phyloP scores from a whole-genome alignment of 2,329 filamentous ascomycete species.

The Curvularia spicifera region DNA sequence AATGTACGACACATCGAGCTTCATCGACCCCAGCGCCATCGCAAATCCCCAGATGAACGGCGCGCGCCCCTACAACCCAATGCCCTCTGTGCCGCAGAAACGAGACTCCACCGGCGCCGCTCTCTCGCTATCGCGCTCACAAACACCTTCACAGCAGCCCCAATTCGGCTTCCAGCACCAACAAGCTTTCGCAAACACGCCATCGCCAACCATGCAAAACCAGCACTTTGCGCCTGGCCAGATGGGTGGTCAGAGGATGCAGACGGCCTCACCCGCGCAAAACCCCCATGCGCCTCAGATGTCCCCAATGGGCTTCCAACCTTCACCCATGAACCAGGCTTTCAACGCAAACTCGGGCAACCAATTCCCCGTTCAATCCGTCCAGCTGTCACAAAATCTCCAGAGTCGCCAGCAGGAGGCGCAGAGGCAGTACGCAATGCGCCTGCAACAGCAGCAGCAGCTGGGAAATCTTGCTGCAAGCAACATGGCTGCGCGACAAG shows the following conservation, averaged over 20 bases:
- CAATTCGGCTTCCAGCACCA: constrained; percentile 69
- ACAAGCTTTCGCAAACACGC: constrained; percentile 81
- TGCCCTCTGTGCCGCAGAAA: constrained; percentile 92
- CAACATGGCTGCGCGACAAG: constrained; percentile 49
- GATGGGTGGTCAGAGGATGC: constrained; percentile 68
- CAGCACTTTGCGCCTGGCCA: constrained; percentile 69
- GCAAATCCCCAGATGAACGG: constrained; percentile 63
- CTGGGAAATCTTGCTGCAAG: constrained; percentile 52
- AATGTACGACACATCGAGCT: constrained; percentile 47
- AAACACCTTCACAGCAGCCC: constrained; percentile 82
- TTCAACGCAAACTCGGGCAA: constrained; percentile 52
- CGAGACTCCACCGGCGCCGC: constrained; percentile 85
- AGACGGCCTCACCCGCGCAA: constrained; percentile 91
- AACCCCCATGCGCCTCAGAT: constrained; percentile 62
- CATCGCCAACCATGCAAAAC: constrained; percentile 89
- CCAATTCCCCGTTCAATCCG: constrained; percentile 54
- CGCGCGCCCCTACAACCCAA: constrained; percentile 79
- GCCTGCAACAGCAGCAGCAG: constrained; percentile 73
- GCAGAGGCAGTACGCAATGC: constrained; percentile 84
- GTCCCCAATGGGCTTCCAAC: constrained; percentile 49
- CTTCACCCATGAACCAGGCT: constrained; percentile 45
- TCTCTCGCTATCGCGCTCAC: constrained; percentile 89
- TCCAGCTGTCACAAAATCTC: constrained; percentile 59
- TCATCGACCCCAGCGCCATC: constrained; percentile 51
- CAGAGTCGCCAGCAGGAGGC: constrained; percentile 63